These are phyloP conservation scores for Debaryomyces fabryi DNA, from an alignment of 1,139 yeast genomes.

Conservation along the genomic window DNA sequence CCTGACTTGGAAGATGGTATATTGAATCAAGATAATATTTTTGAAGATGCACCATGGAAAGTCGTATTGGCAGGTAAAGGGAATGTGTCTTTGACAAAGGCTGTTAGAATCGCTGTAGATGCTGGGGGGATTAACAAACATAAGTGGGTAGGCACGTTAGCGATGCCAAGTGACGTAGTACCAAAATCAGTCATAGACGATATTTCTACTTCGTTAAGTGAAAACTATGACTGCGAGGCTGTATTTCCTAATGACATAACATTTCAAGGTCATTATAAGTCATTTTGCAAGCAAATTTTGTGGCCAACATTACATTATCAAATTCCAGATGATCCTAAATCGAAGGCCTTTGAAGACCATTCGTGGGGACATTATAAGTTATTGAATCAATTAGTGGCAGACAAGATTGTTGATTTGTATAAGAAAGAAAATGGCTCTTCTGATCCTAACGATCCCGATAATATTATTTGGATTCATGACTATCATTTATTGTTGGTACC, in stretches of 20 bases:
- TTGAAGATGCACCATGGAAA: conserved; percentile 76
- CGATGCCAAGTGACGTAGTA: conserved; percentile 86
- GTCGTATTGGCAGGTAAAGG: conserved; percentile 74
- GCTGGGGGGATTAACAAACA: conserved; percentile 49
- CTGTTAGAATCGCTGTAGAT: conserved; percentile 66
- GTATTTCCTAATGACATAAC: conserved; percentile 77
- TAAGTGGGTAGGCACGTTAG: conserved; percentile 86
- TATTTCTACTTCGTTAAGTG: conserved; percentile 47
- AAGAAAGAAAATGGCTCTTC: conserved; percentile 50
- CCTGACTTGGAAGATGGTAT: conserved; percentile 51
- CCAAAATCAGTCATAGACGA: conserved; percentile 55
- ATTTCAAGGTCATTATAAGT: conserved; percentile 86
- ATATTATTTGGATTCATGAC: conserved; percentile 87
- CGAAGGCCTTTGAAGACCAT: conserved; percentile 93
- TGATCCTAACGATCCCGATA: conserved; percentile 45
- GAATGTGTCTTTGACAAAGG: conserved; percentile 86
- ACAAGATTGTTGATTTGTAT: conserved; percentile 66
- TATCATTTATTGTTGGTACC: conserved; percentile 90
- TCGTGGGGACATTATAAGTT: conserved; percentile 85
- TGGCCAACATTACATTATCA: conserved; percentile 99
- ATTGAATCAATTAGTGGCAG: conserved; percentile 80
- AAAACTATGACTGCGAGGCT: conserved; percentile 59
- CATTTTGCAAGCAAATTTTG: conserved; percentile 87
- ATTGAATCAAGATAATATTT: conserved; percentile 52
- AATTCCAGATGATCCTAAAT: conserved; percentile 92